Conservation (phyloP, 805 yeast species). For the Ogataea haglerorum region DNA sequence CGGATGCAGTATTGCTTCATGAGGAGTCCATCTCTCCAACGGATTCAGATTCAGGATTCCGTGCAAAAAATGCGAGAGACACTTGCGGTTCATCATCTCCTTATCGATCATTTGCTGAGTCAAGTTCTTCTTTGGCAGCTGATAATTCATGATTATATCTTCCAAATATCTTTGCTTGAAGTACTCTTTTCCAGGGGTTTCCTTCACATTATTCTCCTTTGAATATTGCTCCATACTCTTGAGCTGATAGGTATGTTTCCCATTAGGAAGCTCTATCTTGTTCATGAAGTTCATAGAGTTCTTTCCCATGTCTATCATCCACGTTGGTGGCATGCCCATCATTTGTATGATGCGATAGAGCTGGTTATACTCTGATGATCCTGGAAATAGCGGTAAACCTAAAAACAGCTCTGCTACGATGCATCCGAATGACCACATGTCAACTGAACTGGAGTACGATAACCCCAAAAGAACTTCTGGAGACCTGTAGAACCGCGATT, state of each 20-base stretch:
- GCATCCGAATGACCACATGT: constrained; percentile 69
- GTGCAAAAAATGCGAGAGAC: constrained; percentile 70
- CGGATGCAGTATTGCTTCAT: constrained; percentile 89
- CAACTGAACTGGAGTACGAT: constrained; percentile 89
- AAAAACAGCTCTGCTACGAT: constrained; percentile 57
- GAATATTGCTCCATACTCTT: constrained; percentile 45
- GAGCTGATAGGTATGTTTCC: constrained; percentile 29
- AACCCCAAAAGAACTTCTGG: constrained; percentile 93
- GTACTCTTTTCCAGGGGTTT: constrained; percentile 82
- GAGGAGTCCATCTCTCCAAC: constrained; percentile 94
- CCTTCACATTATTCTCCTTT: constrained; percentile 52
- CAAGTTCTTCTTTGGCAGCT: constrained; percentile 59
- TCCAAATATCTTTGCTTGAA: constrained; percentile 61
- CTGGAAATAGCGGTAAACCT: constrained; percentile 93
- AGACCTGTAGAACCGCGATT: constrained; percentile 87
- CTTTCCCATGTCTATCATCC: constrained; percentile 97
- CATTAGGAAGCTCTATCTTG: constrained; percentile 12
- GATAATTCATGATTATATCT: constrained; percentile 76
- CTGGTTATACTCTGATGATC: constrained; percentile 91
- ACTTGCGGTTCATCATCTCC: constrained; percentile 69
- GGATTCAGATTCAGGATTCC: constrained; percentile 86
- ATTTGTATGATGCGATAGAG: constrained; percentile 76
- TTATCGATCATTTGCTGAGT: constrained; percentile 52
- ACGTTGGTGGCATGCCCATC: constrained; percentile 83
- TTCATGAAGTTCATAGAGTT: constrained; percentile 66